Evolutionary conservation across 108 stramenopile species (phyloP).

Genomic region (Cyclostephanos tholiformis): DNA sequence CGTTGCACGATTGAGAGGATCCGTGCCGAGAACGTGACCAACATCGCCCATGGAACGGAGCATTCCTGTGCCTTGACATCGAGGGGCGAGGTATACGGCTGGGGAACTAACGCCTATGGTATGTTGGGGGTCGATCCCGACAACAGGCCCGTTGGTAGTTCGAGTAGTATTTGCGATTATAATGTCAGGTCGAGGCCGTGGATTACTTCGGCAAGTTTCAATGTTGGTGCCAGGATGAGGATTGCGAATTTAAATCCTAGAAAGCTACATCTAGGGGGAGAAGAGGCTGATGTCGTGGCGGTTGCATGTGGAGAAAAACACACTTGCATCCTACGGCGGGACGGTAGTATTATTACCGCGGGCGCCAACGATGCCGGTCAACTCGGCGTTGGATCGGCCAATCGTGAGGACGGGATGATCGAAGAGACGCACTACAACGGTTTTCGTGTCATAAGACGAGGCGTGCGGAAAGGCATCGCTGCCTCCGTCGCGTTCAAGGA

Average conservation of each 20-base stretch:
- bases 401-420: background rate
- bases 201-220: background rate
- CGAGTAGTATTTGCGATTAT: background rate
- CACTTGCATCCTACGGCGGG: slow-evolving; percentile 15
- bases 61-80: slow-evolving; percentile 3
- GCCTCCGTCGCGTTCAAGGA: slow-evolving; percentile 11
- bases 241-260: slow-evolving; percentile 12
- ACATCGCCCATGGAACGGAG: slow-evolving; percentile 18
- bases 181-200: background rate
- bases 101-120: slow-evolving; percentile 13
- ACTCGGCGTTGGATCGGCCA: slow-evolving; percentile 6
- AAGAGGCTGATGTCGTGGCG: background rate
- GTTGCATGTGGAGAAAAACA: slow-evolving; percentile 31
- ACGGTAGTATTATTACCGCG: slow-evolving; percentile 17
- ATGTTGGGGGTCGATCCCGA: background rate
- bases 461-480: background rate
- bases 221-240: background rate
- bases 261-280: slow-evolving; percentile 4
- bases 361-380: slow-evolving; percentile 28
- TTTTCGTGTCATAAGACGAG: background rate
- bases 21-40: background rate
- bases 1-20: slow-evolving; percentile 17
- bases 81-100: slow-evolving; percentile 20
- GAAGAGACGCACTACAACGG: background rate
- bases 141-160: background rate